These are phyloP conservation scores for Chytriomyces sp. DNA, from an alignment of 192 early-diverging fungal genomes.

Conservation along the genomic window DNA sequence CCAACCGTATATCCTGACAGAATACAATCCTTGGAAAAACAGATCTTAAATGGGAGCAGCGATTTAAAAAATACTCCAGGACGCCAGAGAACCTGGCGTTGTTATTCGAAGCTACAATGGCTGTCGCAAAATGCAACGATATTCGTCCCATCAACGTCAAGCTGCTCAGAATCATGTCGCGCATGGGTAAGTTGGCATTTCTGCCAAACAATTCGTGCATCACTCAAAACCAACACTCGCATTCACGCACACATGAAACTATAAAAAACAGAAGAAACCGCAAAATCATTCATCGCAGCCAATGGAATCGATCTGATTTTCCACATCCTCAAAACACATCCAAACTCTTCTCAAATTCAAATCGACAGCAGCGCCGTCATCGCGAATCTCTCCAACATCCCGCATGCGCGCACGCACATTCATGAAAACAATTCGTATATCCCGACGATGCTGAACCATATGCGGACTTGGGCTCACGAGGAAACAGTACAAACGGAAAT, in stretches of 20 bases:
- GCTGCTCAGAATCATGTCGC: slow-evolving; percentile 30
- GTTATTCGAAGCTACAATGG: slow-evolving; percentile 2
- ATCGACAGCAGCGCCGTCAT: slow-evolving; percentile 45
- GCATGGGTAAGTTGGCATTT: slow-evolving; percentile 20
- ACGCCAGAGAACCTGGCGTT: slow-evolving; percentile 15
- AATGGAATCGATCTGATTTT: slow-evolving; percentile 41
- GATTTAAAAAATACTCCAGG: slow-evolving; percentile 27
- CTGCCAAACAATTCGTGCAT: background rate
- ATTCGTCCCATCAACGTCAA: slow-evolving; percentile 24
- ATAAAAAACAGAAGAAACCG: slow-evolving; percentile 33
- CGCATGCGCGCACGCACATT: slow-evolving; percentile 5
- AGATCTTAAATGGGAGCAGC: slow-evolving; percentile 38
- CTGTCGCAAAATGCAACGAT: background rate
- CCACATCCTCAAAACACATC: slow-evolving; percentile 33
- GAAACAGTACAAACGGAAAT: slow-evolving; percentile 43
- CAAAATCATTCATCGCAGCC: slow-evolving; percentile 27
- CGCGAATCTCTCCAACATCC: slow-evolving; percentile 38
- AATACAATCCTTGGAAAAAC: slow-evolving; percentile 18
- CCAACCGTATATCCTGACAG: too few species aligned
- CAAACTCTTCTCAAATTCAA: slow-evolving; percentile 36
- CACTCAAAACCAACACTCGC: background rate
- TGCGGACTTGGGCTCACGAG: slow-evolving; percentile 29
- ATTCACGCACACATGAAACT: background rate
- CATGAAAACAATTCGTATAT: slow-evolving; percentile 34
- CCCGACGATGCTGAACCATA: slow-evolving; percentile 29